These are phyloP conservation scores for Aaosphaeria pasadenensis DNA, from an alignment of 2,329 filamentous ascomycete genomes.

Conservation along the genomic window DNA sequence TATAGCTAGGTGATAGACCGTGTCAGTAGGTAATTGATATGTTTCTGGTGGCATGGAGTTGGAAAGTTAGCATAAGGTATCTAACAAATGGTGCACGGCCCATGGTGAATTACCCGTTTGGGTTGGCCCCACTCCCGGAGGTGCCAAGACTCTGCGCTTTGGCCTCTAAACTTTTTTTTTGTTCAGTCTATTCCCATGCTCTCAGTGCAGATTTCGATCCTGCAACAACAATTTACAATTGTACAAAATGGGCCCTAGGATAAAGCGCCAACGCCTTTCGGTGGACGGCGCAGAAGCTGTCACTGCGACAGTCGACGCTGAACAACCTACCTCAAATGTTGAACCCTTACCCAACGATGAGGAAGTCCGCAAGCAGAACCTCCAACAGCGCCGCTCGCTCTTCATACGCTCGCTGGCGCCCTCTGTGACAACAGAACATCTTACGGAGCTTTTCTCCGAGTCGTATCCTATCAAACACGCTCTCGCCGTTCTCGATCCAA, in stretches of 20 bases:
- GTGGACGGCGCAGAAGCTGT: slow-evolving; percentile 33
- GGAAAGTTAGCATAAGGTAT: no score
- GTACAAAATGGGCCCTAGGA: slow-evolving; percentile 35
- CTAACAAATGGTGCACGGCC: no score
- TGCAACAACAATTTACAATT: no score
- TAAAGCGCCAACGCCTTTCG: slow-evolving; percentile 41
- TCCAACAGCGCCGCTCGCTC: slow-evolving; percentile 52
- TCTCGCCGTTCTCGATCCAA: slow-evolving; percentile 81
- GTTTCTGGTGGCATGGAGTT: no score
- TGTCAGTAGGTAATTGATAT: no score
- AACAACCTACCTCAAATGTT: slow-evolving; percentile 7
- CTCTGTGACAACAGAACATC: slow-evolving; percentile 72
- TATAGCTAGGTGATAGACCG: no score
- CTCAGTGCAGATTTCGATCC: no score
- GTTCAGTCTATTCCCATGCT: no score
- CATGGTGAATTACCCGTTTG: no score
- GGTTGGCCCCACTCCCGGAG: no score
- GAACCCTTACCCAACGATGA: slow-evolving; percentile 3
- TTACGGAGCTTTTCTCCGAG: slow-evolving; percentile 89
- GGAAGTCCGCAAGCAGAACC: slow-evolving; percentile 7
- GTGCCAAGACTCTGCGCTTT: no score
- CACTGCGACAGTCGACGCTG: slow-evolving; percentile 22
- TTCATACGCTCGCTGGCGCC: slow-evolving; percentile 87
- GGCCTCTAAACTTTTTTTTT: no score
- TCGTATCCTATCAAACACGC: slow-evolving; percentile 95